Evolutionary conservation across 768 basidiomycete species (phyloP).

Genomic region (Phylloporus arenicola): DNA sequence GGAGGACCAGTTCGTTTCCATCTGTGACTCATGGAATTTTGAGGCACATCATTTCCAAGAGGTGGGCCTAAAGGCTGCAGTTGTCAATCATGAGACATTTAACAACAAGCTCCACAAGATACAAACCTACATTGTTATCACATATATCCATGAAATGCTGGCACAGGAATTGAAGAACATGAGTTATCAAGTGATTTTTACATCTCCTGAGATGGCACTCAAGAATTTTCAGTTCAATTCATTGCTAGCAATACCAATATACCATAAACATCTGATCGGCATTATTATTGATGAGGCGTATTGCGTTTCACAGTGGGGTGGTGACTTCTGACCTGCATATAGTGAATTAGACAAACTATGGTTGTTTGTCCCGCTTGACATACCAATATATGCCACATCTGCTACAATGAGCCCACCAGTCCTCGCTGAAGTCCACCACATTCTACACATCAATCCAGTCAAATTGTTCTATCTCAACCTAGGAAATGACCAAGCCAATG

Average conservation of each 20-base stretch:
- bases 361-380: not conserved
- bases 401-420: not conserved
- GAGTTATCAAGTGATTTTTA: slow-evolving; percentile 8
- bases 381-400: not conserved
- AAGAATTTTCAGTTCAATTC: slow-evolving; percentile 23
- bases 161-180: not conserved
- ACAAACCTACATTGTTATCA: too few species aligned
- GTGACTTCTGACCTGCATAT: not conserved
- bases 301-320: not conserved
- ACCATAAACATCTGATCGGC: not conserved
- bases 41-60: not conserved
- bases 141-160: too few species aligned
- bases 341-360: not conserved
- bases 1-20: not conserved
- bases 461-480: too few species aligned
- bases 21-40: not conserved
- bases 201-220: slow-evolving; percentile 39
- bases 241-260: not conserved
- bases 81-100: too few species aligned
- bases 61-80: not conserved
- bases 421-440: not conserved
- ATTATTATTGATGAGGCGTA: not conserved
- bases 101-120: too few species aligned
- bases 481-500: too few species aligned
- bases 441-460: not conserved